These are phyloP conservation scores for Irpex rosettiformis DNA, from an alignment of 1,284 basidiomycete genomes.

Conservation along the genomic window DNA sequence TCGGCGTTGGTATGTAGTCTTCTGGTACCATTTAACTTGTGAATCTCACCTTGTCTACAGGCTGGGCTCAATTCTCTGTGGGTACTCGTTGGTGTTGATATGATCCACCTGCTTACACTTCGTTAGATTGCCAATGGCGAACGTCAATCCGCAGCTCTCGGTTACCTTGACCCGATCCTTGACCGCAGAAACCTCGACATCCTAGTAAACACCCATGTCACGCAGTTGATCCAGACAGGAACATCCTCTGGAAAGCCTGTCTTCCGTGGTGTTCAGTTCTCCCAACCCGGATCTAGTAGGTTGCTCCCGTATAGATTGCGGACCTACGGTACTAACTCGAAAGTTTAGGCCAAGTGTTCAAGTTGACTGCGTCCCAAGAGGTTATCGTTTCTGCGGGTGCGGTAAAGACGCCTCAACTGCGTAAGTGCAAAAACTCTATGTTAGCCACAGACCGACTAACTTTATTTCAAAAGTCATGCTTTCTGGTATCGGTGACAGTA, in stretches of 20 bases:
- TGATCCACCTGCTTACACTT: background rate
- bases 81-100: background rate
- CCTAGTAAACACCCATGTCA: conserved; percentile 36
- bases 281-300: conserved; percentile 14
- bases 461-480: conserved; percentile 28
- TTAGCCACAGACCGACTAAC: background rate
- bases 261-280: conserved; percentile 33
- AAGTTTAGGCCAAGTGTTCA: background rate
- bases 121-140: conserved; percentile 30
- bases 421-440: no score
- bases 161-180: conserved; percentile 28
- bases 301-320: background rate
- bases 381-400: conserved; percentile 19
- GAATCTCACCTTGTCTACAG: background rate
- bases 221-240: conserved; percentile 29
- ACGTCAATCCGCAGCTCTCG: conserved; percentile 26
- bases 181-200: conserved; percentile 37
- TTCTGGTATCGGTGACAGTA: conserved; percentile 38
- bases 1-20: background rate
- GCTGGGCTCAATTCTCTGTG: background rate
- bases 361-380: conserved; percentile 21
- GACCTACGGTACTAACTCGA: background rate
- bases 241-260: conserved; percentile 16
- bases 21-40: background rate
- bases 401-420: conserved; percentile 31